Conservation (phyloP, 1,284 basidiomycete species). For the Heterobasidion parviporum region DNA sequence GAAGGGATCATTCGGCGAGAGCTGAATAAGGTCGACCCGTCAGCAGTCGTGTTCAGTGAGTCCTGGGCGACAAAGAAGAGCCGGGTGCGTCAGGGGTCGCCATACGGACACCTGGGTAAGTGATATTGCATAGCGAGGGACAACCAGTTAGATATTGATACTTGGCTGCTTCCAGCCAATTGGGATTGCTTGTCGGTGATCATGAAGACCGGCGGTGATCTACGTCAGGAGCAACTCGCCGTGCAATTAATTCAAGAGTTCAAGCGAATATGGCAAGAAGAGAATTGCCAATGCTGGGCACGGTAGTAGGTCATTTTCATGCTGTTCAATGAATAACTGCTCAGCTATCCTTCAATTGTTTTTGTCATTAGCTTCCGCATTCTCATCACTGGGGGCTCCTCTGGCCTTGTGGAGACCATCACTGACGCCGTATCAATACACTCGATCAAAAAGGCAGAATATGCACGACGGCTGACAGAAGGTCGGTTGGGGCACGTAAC, state of each 20-base stretch:
- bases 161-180: constrained; percentile 33
- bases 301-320: constrained; percentile 62
- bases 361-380: constrained; percentile 52
- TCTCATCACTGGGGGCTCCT: constrained; percentile 87
- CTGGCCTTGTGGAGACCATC: constrained; percentile 91
- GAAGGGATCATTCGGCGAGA: constrained; percentile 90
- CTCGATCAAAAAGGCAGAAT: constrained; percentile 98
- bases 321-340: neutral
- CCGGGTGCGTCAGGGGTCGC: constrained; percentile 86
- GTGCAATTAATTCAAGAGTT: constrained; percentile 94
- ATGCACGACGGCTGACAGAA: constrained; percentile 77
- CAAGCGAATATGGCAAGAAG: constrained; percentile 91
- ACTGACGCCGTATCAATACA: constrained; percentile 98
- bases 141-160: neutral
- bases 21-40: constrained; percentile 95
- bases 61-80: constrained; percentile 94
- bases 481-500: constrained; percentile 82
- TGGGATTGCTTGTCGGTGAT: constrained; percentile 94
- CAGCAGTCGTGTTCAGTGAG: constrained; percentile 90
- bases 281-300: constrained; percentile 85
- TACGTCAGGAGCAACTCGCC: constrained; percentile 96
- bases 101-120: constrained; percentile 90
- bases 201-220: constrained; percentile 95
- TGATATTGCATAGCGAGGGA: constrained; percentile 17
- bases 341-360: neutral